These are phyloP conservation scores for Globomyces pollinis-pini DNA, from an alignment of 192 early-diverging fungal species.

Conservation along the genomic window DNA sequence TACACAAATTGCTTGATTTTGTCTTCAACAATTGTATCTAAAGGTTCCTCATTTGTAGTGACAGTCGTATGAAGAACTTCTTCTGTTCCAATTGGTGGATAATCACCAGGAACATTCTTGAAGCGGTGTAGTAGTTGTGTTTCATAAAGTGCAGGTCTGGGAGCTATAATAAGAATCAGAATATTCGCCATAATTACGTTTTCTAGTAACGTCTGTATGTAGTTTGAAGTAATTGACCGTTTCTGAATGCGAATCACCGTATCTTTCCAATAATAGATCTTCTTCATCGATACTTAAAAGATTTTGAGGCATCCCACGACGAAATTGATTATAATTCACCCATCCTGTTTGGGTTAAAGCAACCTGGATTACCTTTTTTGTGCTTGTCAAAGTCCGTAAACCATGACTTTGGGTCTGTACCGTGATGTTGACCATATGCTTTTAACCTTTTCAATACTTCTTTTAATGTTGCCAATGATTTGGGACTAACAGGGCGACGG, in stretches of 20 bases:
- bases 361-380: conserved; percentile 39
- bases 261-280: conserved; percentile 35
- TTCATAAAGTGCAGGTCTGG: conserved; percentile 15
- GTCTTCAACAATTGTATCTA: conserved; percentile 31
- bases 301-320: conserved; percentile 43
- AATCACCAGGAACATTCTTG: conserved; percentile 11
- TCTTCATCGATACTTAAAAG: conserved; percentile 38
- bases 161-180: conserved; percentile 10
- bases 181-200: neutral
- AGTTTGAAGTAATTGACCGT: conserved; percentile 57
- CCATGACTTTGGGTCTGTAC: conserved; percentile 50
- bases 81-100: conserved; percentile 48
- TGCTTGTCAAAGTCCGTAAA: conserved; percentile 55
- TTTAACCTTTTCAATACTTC: conserved; percentile 33
- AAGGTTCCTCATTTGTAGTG: conserved; percentile 7
- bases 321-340: conserved; percentile 47
- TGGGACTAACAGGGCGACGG: conserved; percentile 30
- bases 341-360: conserved; percentile 22
- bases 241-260: conserved; percentile 26
- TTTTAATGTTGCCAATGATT: conserved; percentile 20
- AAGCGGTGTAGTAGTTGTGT: too few relatives aligned
- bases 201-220: conserved; percentile 49
- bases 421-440: conserved; percentile 46
- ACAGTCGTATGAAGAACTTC: conserved; percentile 29
- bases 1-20: conserved; percentile 44